Percentiles rank a stretch among this genome's conserved stretches.
Conservation (phyloP, 345 rosid species). For the Murraya koenigii region DNA sequence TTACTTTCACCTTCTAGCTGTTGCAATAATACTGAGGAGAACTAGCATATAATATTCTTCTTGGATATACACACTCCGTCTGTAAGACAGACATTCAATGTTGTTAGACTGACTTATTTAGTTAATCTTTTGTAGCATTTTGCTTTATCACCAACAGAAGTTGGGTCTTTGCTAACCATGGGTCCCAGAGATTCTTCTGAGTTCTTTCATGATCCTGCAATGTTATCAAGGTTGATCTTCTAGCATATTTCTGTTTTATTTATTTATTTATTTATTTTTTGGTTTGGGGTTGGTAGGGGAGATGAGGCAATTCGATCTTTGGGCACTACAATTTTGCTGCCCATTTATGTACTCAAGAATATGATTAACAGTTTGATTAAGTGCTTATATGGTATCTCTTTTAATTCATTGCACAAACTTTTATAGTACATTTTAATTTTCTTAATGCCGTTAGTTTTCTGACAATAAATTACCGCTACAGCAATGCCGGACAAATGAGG, state of each 20-base stretch:
- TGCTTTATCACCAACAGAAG: conserved; percentile 87
- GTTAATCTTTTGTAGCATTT: conserved; percentile 50
- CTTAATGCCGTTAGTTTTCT: not conserved
- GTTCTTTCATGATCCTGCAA: conserved; percentile 93
- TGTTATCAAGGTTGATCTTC: conserved; percentile 59
- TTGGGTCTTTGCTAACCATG: conserved; percentile 81
- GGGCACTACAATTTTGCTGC: not conserved
- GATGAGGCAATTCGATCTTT: not conserved
- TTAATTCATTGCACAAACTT: not conserved
- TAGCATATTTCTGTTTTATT: not conserved
- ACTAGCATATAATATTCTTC: not conserved
- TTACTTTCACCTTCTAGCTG: not conserved
- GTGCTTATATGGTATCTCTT: not conserved
- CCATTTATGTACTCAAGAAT: not conserved
- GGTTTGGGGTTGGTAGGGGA: not conserved
- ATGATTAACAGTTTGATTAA: not conserved
- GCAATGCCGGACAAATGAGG: conserved; percentile 95
- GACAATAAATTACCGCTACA: conserved; percentile 30
- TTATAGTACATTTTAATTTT: not conserved
- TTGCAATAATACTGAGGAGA: not conserved
- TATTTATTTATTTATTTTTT: not conserved
- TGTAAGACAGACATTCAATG: not conserved
- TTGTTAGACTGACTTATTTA: conserved; percentile 3
- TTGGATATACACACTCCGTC: not conserved
- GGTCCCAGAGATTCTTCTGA: conserved; percentile 67